Conservation (phyloP, 1,139 yeast genomes). For the Yamadazyma buinensis region DNA sequence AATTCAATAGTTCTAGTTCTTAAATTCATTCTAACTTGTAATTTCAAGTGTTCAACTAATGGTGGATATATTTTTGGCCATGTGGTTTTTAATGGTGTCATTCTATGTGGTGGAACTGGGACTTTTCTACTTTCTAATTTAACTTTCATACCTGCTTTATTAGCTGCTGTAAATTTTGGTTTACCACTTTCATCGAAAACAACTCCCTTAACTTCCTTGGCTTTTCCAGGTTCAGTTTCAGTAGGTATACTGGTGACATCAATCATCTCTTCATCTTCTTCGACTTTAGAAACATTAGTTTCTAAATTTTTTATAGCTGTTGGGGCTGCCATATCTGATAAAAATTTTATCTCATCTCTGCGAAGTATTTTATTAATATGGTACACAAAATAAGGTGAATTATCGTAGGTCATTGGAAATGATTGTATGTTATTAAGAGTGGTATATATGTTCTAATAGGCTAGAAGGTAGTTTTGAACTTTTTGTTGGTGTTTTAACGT, state of each 20-base stretch:
- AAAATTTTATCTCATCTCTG: slow-evolving; percentile 16
- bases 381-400: no score
- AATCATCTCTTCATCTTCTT: slow-evolving; percentile 60
- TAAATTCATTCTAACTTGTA: slow-evolving; percentile 94
- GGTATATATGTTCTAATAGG: no score
- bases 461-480: no score
- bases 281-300: background rate
- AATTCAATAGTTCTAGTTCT: slow-evolving; percentile 82
- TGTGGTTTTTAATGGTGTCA: slow-evolving; percentile 82
- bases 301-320: slow-evolving; percentile 45
- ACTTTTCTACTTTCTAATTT: slow-evolving; percentile 85
- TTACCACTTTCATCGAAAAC: slow-evolving; percentile 85
- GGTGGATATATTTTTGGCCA: slow-evolving; percentile 98
- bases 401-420: no score
- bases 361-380: no score
- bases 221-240: slow-evolving; percentile 17
- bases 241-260: slow-evolving; percentile 50
- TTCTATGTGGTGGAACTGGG: slow-evolving; percentile 93
- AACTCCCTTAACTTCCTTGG: slow-evolving; percentile 45
- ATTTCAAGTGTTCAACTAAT: slow-evolving; percentile 85
- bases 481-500: no score
- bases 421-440: no score
- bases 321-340: slow-evolving; percentile 63
- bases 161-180: slow-evolving; percentile 80
- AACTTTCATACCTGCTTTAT: slow-evolving; percentile 61